phyloP scores from a whole-genome alignment of 73 alveolate species.

The Tetrahymena thermophila region DNA sequence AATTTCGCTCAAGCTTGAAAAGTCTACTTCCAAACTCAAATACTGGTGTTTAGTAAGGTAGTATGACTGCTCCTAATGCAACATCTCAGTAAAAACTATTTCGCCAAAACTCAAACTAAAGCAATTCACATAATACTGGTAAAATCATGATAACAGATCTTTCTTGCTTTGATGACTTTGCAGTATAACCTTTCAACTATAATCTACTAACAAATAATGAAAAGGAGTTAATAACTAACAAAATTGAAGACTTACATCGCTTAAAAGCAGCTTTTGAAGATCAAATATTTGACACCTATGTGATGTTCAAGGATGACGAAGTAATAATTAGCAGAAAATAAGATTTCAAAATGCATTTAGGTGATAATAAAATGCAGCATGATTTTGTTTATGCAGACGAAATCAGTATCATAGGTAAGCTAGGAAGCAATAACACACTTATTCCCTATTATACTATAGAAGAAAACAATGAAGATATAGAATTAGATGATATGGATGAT shows the following conservation, averaged over 20 bases:
- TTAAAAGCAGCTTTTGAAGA: background rate
- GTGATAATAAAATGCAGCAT: background rate
- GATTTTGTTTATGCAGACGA: background rate
- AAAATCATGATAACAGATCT: background rate
- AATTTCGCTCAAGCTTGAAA: background rate
- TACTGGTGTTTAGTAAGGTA: background rate
- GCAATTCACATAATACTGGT: background rate
- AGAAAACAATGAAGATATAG: background rate
- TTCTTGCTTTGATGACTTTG: background rate
- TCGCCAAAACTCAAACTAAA: background rate
- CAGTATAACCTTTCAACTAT: background rate
- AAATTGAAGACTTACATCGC: background rate
- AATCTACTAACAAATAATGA: background rate
- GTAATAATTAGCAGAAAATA: background rate
- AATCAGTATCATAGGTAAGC: background rate
- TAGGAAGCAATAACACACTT: background rate
- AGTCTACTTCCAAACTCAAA: background rate
- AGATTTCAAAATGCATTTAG: background rate
- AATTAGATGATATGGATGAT: background rate
- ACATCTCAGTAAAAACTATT: background rate
- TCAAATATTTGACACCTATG: background rate
- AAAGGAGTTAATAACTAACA: background rate
- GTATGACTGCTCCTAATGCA: background rate
- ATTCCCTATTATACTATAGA: background rate
- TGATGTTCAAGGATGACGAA: background rate